Conservation (phyloP, 495 filamentous ascomycete genomes). For the Lasiosphaeria ovina region DNA sequence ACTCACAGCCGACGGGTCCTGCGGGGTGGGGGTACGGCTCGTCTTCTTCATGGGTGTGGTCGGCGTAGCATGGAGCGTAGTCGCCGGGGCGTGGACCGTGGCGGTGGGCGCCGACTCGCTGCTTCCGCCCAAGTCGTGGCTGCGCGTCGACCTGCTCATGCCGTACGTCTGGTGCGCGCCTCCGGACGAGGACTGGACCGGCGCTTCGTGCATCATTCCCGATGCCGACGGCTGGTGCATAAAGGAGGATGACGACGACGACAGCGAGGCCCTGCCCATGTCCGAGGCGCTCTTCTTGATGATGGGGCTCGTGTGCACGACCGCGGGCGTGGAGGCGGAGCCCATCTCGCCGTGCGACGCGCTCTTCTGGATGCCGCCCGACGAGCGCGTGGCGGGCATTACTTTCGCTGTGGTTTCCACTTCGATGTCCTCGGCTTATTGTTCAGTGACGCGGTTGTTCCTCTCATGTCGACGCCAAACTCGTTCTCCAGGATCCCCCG, state of each 20-base stretch:
- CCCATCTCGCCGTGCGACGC: too few relatives aligned
- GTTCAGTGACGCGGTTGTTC: background rate
- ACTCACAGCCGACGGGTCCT: background rate
- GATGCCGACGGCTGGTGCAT: background rate
- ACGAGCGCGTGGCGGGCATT: background rate
- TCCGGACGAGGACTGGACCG: background rate
- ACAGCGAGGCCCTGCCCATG: background rate
- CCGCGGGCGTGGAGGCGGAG: too few relatives aligned
- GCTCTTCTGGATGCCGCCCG: background rate
- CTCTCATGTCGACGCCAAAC: constrained; percentile 6
- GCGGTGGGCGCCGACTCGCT: too few relatives aligned
- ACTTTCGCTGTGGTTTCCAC: background rate
- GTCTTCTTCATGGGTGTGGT: too few relatives aligned
- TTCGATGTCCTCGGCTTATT: background rate
- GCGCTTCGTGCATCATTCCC: background rate
- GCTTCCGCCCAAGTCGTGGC: background rate
- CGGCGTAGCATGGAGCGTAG: too few relatives aligned
- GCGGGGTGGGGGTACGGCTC: background rate
- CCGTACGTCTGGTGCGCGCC: background rate
- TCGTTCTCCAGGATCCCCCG: constrained; percentile 22
- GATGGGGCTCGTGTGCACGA: too few relatives aligned
- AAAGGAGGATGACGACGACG: background rate
- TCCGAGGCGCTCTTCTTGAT: background rate
- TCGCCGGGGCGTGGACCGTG: too few relatives aligned
- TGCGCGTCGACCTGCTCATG: constrained; percentile 8